Base-by-base conservation (phyloP, 1,284 basidiomycete species). In the Gomphus sp. region DNA sequence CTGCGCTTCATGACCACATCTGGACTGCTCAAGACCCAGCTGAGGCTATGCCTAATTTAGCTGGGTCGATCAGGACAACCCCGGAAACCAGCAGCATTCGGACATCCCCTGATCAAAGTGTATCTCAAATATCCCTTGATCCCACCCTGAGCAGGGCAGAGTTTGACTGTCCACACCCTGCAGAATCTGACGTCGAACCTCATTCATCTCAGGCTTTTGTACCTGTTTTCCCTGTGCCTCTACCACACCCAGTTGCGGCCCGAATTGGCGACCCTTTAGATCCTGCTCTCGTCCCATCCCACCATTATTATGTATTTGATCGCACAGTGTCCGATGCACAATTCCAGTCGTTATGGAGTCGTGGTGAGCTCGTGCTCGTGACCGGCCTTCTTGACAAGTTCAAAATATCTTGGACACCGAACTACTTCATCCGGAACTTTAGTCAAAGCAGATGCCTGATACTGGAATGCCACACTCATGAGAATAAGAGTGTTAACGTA, bases 281-380 rank as follows among this genome's bases (percentile, higher is more conserved):
- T 60, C 28, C 61, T 56, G 37, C 52, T 56, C 11, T 64, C 63
- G 64, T 76, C n/a, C 80, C 80, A 1, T 75, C 67, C 3, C 76
- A 78, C 63, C 62, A 71, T n/a, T 18, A 80, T 78, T 31, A 69
- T 63, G 18, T 74, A 72, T 16, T 81, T 87, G 63, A 62, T 28
- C 25, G 34, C 12, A 28, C 39, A 1, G 25, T 59, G 9, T 37
- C 72, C 0, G 75, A 80, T 53, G 67, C 73, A 6, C 75, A 80
- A 18, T 94, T 94, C 71, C 80, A 81, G 56, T 67, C 73, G 8
- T 70, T 93, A 3, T 95, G 93, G 93, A 69, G 71, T 2, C 72
- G 73, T 28, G 91, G 92, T 22, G 76, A 85, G 43, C 89, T 93
- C 0, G 69, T 96, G 12, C 81, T 95, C 18, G 87, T 93, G 48